Conservation (phyloP, 345 rosid species). For the Eucalyptus tenuipes region DNA sequence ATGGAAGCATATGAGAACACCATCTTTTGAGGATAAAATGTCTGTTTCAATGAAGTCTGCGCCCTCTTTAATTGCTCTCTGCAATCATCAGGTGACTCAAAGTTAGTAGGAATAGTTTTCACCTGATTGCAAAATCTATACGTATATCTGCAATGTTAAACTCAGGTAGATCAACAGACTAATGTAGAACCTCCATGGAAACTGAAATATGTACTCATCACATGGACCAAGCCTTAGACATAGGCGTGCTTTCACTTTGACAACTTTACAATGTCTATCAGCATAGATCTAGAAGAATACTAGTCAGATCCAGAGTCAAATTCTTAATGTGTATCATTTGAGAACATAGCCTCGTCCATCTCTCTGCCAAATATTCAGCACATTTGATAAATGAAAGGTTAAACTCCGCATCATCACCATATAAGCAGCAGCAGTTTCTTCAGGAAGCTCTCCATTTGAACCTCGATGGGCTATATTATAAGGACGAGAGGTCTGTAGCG, state of each 20-base stretch:
- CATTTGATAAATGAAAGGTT: not conserved
- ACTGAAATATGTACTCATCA: not conserved
- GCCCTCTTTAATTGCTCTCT: constrained; percentile 96
- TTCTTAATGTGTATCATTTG: not conserved
- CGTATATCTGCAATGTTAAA: not conserved
- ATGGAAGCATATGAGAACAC: constrained; percentile 73
- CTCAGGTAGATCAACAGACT: not conserved
- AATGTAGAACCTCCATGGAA: not conserved
- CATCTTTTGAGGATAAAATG: constrained; percentile 70
- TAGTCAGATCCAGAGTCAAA: not conserved
- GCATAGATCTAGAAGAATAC: not conserved
- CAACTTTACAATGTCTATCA: not conserved
- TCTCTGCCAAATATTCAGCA: not conserved
- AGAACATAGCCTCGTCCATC: not conserved
- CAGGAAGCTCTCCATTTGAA: constrained; percentile 88
- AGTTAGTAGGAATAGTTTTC: not conserved
- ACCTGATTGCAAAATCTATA: not conserved
- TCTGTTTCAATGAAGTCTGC: constrained; percentile 94
- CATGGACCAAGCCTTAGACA: not conserved
- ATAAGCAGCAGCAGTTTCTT: constrained; percentile 89
- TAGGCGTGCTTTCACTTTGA: not conserved
- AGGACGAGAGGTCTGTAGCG: constrained; percentile 82
- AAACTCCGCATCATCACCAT: constrained; percentile 18
- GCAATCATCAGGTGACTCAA: constrained; percentile 1
- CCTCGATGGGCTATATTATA: constrained; percentile 93